A percentile compares a stretch with the other conserved stretches of the same genome.
Conservation (phyloP, 1,284 basidiomycete genomes). For the Austroboletus rostrupii region DNA sequence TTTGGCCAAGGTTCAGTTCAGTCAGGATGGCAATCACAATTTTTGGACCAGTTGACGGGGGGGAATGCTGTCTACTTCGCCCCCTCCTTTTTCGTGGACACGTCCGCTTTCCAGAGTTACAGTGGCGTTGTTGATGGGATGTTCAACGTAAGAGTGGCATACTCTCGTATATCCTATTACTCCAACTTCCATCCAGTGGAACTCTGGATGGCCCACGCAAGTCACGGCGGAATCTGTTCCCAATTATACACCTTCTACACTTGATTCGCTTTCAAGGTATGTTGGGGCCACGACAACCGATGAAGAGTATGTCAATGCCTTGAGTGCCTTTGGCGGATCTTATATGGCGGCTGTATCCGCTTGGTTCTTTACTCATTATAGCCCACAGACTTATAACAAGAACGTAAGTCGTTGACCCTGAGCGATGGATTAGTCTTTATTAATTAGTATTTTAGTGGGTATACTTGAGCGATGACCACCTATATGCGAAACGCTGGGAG, state of each 20-base stretch:
- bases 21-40: conserved; percentile 58
- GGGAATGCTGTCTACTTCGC: conserved; percentile 55
- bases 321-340: conserved; percentile 31
- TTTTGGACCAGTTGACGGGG: conserved; percentile 45
- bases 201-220: conserved; percentile 61
- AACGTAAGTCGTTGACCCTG: conserved; percentile 49
- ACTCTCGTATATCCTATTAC: background rate
- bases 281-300: conserved; percentile 50
- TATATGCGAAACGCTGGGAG: conserved; percentile 76
- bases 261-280: conserved; percentile 38
- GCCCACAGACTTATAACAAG: conserved; percentile 68
- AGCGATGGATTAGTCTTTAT: conserved; percentile 5
- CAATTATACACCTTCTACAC: conserved; percentile 15
- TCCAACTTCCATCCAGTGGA: conserved; percentile 43
- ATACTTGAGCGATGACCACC: conserved; percentile 66
- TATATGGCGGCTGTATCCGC: conserved; percentile 52
- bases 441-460: conserved; percentile 41
- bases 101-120: conserved; percentile 47
- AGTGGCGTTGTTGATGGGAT: conserved; percentile 52
- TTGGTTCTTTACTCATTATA: conserved; percentile 80
- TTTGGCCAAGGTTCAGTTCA: conserved; percentile 57
- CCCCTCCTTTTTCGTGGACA: conserved; percentile 63
- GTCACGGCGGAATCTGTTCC: conserved; percentile 45
- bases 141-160: conserved; percentile 46
- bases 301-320: conserved; percentile 38